Evolutionary conservation across 805 yeast species (phyloP), one percentile per base, ranked within the genome.

Genomic region (Ogataea salicorniae): DNA sequence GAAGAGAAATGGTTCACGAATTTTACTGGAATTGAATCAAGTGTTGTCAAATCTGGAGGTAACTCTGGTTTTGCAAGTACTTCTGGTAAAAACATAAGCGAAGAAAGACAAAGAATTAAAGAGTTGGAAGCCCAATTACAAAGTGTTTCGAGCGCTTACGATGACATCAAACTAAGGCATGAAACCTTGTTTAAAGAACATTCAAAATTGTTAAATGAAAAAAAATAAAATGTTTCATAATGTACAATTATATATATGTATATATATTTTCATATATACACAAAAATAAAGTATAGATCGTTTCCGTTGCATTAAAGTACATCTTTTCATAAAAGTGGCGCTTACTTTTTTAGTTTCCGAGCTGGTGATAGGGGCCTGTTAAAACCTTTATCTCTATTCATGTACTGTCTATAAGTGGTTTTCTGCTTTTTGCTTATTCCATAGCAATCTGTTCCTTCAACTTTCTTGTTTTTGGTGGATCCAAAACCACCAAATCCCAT

Each of bases 401-500:
- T 79, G 52, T 80, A 80, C 60, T 80, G 84, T 55, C 85, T 68
- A 57, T 77, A 80, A 37, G 72, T 72, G 0, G 77, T 65, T 46
- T 69, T 69, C 8, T 52, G 57, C 34, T 69, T 64, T 47, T 66
- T 66, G 2, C 63, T 66, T 0, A 69, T 67, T 1, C 80, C 81
- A 26, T 59, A 63, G 17, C 74, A 75, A 46, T 71, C 69, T 3
- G 74, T 62, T 2, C 80, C 81, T 35, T 62, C 62, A 6, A 80
- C 84, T 41, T 77, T 76, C 52, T 78, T 77, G 38, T 79, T 76
- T 58, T 81, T 81, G 6, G 86, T 80, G 1, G 79, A 58, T 1
- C 70, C 74, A 60, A 81, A 80, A 1, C 76, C 75, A 2, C 72
- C 67, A 55, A 81, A 80, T 6, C 87, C 87, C 83, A 81, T 79